These are phyloP conservation scores for Penicillium psychrosexuale DNA, from an alignment of 2,329 filamentous ascomycete species.

Conservation along the genomic window DNA sequence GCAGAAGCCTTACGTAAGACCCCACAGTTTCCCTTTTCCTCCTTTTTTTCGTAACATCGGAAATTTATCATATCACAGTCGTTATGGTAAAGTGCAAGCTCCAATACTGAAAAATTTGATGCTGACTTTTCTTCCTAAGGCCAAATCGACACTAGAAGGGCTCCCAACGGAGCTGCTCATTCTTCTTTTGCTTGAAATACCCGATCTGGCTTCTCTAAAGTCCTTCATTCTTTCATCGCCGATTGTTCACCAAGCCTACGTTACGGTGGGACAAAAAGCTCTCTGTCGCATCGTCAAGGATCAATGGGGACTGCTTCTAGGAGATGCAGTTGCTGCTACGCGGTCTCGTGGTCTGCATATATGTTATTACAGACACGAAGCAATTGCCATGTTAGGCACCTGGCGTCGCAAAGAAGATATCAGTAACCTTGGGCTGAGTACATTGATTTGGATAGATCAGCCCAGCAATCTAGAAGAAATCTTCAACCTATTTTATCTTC, in stretches of 20 bases:
- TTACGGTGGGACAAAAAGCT: not conserved
- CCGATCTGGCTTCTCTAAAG: slow-evolving; percentile 12
- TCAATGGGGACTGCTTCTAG: not conserved
- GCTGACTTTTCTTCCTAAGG: not conserved
- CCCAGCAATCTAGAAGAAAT: slow-evolving; percentile 8
- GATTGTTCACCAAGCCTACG: slow-evolving; percentile 14
- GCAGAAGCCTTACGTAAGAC: not conserved
- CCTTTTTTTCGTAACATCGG: not conserved
- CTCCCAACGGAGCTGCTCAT: slow-evolving; percentile 20
- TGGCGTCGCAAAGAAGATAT: slow-evolving; percentile 20
- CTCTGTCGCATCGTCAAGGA: slow-evolving; percentile 2
- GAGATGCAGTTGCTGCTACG: slow-evolving; percentile 19
- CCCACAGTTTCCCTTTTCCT: not conserved
- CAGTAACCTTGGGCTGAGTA: not conserved
- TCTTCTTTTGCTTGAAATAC: slow-evolving; percentile 12
- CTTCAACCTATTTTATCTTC: slow-evolving; percentile 5
- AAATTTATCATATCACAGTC: too few species aligned
- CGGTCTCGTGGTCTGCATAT: slow-evolving; percentile 16
- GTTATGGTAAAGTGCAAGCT: not conserved
- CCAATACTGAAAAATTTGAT: not conserved
- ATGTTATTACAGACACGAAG: slow-evolving; percentile 4
- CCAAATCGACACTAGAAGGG: slow-evolving; percentile 2
- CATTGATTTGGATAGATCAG: not conserved
- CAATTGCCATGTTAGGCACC: slow-evolving; percentile 16
- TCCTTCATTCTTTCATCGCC: slow-evolving; percentile 18